Evolutionary conservation across 2,329 filamentous ascomycete species (phyloP).

Genomic region (Fusarium sambucinum): DNA sequence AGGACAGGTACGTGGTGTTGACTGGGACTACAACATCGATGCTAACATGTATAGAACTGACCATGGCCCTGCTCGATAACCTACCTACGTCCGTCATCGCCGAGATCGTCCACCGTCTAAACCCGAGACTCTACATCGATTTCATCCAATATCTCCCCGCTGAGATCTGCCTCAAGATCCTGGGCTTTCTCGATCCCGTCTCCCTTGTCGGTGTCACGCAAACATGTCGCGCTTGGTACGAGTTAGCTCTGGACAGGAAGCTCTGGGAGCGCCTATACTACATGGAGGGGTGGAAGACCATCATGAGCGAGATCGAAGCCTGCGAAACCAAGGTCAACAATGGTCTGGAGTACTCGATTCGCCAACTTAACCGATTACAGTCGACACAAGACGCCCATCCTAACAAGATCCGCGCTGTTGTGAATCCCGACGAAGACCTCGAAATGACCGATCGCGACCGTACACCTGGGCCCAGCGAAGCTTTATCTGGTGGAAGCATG

Average conservation of each 20-base stretch:
- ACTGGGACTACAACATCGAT: neutral
- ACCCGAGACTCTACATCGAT: constrained; percentile 90
- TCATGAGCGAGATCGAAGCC: constrained; percentile 71
- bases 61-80: constrained; percentile 80
- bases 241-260: constrained; percentile 82
- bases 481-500: constrained; percentile 47
- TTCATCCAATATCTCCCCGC: constrained; percentile 87
- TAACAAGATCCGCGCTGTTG: constrained; percentile 67
- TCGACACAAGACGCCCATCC: constrained; percentile 62
- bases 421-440: constrained; percentile 62
- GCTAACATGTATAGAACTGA: constrained; percentile 71
- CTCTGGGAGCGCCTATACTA: constrained; percentile 89
- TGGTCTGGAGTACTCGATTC: constrained; percentile 54
- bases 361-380: constrained; percentile 59
- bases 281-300: constrained; percentile 85
- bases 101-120: constrained; percentile 82
- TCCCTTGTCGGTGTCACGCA: constrained; percentile 84
- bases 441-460: constrained; percentile 60
- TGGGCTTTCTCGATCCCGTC: constrained; percentile 84
- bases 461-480: constrained; percentile 43
- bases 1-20: constrained; percentile 60
- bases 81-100: constrained; percentile 84
- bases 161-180: constrained; percentile 90
- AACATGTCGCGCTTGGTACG: constrained; percentile 85
- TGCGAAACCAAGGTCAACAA: constrained; percentile 73